Base-by-base conservation (phyloP, 306 rosid genomes). In the Gleditsia sinensis region DNA sequence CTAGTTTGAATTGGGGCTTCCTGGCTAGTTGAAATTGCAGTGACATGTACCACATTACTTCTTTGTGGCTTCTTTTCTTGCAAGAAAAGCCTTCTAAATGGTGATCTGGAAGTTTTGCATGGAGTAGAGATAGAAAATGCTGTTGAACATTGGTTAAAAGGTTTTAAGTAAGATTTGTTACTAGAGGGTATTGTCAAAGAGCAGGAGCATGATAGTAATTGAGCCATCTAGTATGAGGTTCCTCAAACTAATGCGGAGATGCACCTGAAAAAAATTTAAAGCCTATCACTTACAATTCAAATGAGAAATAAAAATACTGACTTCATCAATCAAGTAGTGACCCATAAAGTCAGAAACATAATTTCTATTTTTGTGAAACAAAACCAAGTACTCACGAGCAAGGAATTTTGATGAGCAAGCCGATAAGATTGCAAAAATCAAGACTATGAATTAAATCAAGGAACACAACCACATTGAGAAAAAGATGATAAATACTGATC, bases 181-280 rank as follows among this genome's bases (percentile, higher is more conserved):
- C 81, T 76, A 51, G 95, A 66, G 61, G 92, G 67, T 71, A 82
- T 20, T 21, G 88, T 80, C 69, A 87, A 76, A 56, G 88, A 77
- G 76, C 83, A 84, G n/a, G 98, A 91, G 74, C 91, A 85, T 57
- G 96, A 90, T 74, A 94, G 84, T 55, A 88, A 80, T 19, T 91
- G 91, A 7, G 96, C 89, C 98, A 91, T 91, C 81, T 85, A 73
- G 61, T 71, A 3, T 19, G 43, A 21, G 61, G 54, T 54, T 69
- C 70, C 72, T 59, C 43, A 37, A 36, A 68, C 64, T 76, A 54
- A 16, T 46, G 54, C 2, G 27, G 74, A 51, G 57, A 62, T 9
- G 46, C 34, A 75, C 85, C 89, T 87, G 89, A 72, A 71, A 75
- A 63, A 32, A 78, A 65, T 37, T 34, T 51, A 36, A 68, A 53